These are phyloP conservation scores for Paramyrothecium sp. DNA, from an alignment of 2,329 filamentous ascomycete genomes.

Conservation along the genomic window DNA sequence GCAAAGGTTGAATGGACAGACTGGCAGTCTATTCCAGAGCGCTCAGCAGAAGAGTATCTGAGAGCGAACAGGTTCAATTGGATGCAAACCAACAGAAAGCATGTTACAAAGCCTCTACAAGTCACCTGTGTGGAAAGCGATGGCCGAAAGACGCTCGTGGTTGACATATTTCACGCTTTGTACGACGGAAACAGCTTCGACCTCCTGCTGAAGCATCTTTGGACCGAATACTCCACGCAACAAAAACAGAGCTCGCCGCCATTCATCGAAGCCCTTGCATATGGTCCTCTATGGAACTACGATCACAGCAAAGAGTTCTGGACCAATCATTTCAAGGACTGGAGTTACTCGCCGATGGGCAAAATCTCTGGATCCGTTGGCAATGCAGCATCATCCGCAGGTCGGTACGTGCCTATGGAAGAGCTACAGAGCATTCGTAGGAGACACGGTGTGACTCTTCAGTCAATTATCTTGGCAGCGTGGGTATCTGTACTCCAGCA, in stretches of 20 bases:
- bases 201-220: constrained; percentile 61
- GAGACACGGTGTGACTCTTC: constrained; percentile 69
- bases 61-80: constrained; percentile 43
- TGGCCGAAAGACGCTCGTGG: constrained; percentile 39
- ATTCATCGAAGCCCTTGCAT: constrained; percentile 66
- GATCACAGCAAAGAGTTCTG: constrained; percentile 59
- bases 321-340: constrained; percentile 51
- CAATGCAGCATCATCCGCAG: constrained; percentile 2
- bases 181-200: constrained; percentile 83
- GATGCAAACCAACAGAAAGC: constrained; percentile 48
- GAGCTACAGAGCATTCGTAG: constrained; percentile 53
- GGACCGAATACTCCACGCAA: constrained; percentile 15
- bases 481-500: constrained; percentile 66
- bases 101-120: constrained; percentile 52
- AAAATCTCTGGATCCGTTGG: constrained; percentile 7
- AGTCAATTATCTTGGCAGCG: constrained; percentile 72
- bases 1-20: constrained; percentile 42
- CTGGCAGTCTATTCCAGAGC: constrained; percentile 20
- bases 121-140: constrained; percentile 36
- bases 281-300: constrained; percentile 63
- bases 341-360: constrained; percentile 14
- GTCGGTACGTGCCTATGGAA: constrained; percentile 31
- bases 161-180: constrained; percentile 80
- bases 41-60: constrained; percentile 30
- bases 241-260: constrained; percentile 36